A percentile compares a stretch with the other conserved stretches of the same genome.
phyloP scores from a whole-genome alignment of 805 yeast species.

The Metschnikowia baotianmanensis region DNA sequence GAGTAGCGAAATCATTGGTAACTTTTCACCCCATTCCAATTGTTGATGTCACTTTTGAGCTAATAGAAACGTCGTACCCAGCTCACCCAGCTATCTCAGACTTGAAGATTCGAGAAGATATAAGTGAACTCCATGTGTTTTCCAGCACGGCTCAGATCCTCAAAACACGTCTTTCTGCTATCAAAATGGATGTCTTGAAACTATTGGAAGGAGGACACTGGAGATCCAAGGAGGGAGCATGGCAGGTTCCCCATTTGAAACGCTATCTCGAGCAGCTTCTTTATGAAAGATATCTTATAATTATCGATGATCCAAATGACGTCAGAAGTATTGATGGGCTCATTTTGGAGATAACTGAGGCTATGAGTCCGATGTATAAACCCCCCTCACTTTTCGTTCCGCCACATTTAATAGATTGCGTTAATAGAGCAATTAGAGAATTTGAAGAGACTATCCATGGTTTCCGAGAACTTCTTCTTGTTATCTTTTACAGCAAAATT shows the following conservation, averaged over 20 bases:
- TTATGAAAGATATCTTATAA: constrained; percentile 5
- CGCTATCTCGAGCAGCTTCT: constrained; percentile 6
- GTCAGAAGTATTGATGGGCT: not conserved
- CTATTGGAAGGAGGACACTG: not conserved
- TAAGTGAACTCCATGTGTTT: not conserved
- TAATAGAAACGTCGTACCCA: too few relatives aligned
- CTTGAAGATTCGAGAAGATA: not conserved
- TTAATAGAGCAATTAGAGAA: not conserved
- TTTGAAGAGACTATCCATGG: not conserved
- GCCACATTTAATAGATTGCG: not conserved
- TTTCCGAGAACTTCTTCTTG: not conserved
- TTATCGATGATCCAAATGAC: not conserved
- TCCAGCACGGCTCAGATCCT: not conserved
- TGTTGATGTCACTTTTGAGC: too few relatives aligned
- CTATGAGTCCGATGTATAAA: not conserved
- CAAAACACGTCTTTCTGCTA: not conserved
- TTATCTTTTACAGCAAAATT: not conserved
- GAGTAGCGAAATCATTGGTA: too few relatives aligned
- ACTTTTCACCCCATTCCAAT: too few relatives aligned
- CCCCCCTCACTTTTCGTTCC: not conserved
- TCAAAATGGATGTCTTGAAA: not conserved
- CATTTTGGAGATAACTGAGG: not conserved
- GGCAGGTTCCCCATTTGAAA: not conserved
- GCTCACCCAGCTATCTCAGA: too few relatives aligned
- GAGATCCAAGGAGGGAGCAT: not conserved